These are phyloP conservation scores for Arachnopeziza araneosa DNA, from an alignment of 2,329 filamentous ascomycete genomes.

Conservation along the genomic window DNA sequence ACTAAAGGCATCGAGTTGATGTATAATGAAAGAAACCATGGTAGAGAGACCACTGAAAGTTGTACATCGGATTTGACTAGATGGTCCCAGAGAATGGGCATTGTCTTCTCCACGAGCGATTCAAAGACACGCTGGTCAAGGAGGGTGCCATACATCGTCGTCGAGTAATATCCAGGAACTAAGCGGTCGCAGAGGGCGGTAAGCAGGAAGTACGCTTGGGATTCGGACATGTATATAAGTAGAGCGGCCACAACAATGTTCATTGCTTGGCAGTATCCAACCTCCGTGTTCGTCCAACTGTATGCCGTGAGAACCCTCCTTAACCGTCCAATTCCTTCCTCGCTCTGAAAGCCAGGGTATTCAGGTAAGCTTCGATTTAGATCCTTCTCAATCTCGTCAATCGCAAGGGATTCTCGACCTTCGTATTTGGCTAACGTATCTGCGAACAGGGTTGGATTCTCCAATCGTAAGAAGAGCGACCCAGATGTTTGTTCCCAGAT, in stretches of 20 bases:
- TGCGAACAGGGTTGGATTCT: conserved; percentile 75
- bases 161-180: conserved; percentile 94
- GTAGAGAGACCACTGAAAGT: conserved; percentile 91
- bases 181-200: conserved; percentile 88
- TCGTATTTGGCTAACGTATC: conserved; percentile 81
- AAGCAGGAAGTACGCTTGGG: conserved; percentile 91
- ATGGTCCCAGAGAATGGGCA: conserved; percentile 97
- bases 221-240: conserved; percentile 96
- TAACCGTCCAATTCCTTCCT: conserved; percentile 87
- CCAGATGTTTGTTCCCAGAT: conserved; percentile 95
- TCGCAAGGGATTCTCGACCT: conserved; percentile 85
- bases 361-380: conserved; percentile 93
- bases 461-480: conserved; percentile 79
- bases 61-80: conserved; percentile 96
- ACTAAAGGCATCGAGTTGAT: conserved; percentile 99
- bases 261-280: conserved; percentile 99
- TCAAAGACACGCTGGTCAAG: conserved; percentile 97
- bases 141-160: conserved; percentile 97
- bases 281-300: conserved; percentile 92
- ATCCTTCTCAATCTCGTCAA: conserved; percentile 99
- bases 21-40: conserved; percentile 96
- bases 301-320: conserved; percentile 92
- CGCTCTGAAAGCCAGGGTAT: conserved; percentile 94
- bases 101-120: conserved; percentile 95
- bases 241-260: conserved; percentile 98